Base-by-base conservation (phyloP, 2,329 filamentous ascomycete species). In the Alternaria gansuensis region DNA sequence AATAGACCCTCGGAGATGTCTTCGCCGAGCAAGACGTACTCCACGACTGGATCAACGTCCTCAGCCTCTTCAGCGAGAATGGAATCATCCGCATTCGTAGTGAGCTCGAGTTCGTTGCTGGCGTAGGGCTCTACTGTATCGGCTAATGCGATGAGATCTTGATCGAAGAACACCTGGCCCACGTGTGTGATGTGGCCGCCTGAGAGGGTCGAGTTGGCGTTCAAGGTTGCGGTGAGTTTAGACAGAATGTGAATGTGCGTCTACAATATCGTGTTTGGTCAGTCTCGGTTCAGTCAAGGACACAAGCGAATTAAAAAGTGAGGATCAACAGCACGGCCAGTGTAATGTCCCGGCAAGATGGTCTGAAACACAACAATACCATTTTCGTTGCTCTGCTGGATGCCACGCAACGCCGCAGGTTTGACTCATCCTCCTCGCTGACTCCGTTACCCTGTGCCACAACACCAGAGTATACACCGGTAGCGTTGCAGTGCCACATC, bases 11-110 rank as follows among this genome's bases (percentile, higher is more conserved):
- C 67, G 7, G 70, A 63, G 6, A 76, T 69, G 33, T 76, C 72
- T 41, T 87, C 81, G 5, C 85, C 85, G 0, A 89, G 79, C 5
- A 83, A 75, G 7, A 85, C 80, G 64, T 87, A 88, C 68, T 88
- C 81, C 41, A 86, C 77, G 65, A 88, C 81, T 0, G 87, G 87
- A 58, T 84, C 84, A 17, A 80, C 79, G 10, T 78, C 79, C 34
- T 79, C 79, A 2, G 82, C 80, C 69, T 85, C 81, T 54, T 78
- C 69, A 4, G 80, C 65, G 8, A 85, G 76, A 50, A 87, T 80
- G 24, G 56, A 62, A 70, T 88, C 86, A 0, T 84, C 77, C 5
- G 74, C 74, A 65, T 88, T 88, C 14, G 70, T 75, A 1, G 82
- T 87, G 9, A 85, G 41, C 2, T 63, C 62, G 46, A 79, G 75